Base-by-base conservation (phyloP, 2,329 filamentous ascomycete genomes). In the Aspergillus pseudonomiae region DNA sequence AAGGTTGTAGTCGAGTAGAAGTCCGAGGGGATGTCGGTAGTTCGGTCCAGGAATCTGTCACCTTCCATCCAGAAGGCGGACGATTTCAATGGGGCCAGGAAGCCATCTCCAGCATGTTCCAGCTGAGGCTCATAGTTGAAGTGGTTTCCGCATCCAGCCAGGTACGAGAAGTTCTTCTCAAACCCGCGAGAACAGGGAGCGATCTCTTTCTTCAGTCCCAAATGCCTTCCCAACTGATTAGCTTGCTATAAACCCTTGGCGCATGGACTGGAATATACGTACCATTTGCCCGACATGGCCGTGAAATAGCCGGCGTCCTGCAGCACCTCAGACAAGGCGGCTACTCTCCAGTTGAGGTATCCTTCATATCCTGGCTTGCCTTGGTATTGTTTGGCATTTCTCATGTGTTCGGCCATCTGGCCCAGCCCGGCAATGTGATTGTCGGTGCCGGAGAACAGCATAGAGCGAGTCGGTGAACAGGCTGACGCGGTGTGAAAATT, bases 391-490 rank as follows among this genome's bases (percentile, higher is more conserved):
- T 83, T 82, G 4, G 83, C 83, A 0, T 83, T 85, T 54, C 79
- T 80, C 77, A 83, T 84, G 60, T 84, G 87, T 75, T 87, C 85
- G 66, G 85, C 81, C 61, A 89, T 73, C 62, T 87, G 86, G 1
- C 86, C 87, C 2, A 89, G 78, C 1, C 87, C 78, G 10, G 78
- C 78, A 61, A 80, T 80, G 60, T 80, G 86, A 67, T 88, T 82
- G 69, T 88, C 86, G 0, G 87, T 89, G 5, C 87, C 87, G 0
- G 86, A 88, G 82, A 89, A 85, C 67, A 90, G 83, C 88, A 90
- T 90, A n/a, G 87, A 85, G 43, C 87, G 80, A 2, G 86, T 87
- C 1, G 88, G 88, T 56, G 86, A 89, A 75, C 87, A 90, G 59
- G 87, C 87, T 2, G 87, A 84, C 0, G 88, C 87, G 1, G 87